These are phyloP conservation scores for Dalbergia cultrata DNA, from an alignment of 306 rosid genomes.

Conservation along the genomic window DNA sequence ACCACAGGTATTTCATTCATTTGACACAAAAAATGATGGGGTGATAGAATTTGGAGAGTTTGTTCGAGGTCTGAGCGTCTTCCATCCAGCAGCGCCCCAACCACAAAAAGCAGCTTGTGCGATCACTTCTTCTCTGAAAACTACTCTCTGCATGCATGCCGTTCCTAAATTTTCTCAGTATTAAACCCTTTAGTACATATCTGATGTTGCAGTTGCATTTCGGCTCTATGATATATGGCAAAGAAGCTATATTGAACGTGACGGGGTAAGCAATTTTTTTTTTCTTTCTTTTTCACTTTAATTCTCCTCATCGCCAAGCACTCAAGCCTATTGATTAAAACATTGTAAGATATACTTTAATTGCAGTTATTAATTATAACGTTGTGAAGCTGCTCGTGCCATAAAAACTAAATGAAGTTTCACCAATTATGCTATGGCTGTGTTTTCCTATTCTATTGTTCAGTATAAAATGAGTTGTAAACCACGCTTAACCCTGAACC, in stretches of 20 bases:
- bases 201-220: slow-evolving; percentile 64
- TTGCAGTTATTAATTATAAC: too few relatives aligned
- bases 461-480: too few relatives aligned
- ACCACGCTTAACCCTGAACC: too few relatives aligned
- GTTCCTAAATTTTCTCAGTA: neutral
- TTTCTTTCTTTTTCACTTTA: neutral
- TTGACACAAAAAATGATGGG: slow-evolving; percentile 62
- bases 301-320: neutral
- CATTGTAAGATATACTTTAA: too few relatives aligned
- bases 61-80: slow-evolving; percentile 62
- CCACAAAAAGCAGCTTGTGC: slow-evolving; percentile 59
- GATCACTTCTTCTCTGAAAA: slow-evolving; percentile 15
- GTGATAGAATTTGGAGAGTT: slow-evolving; percentile 69
- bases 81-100: slow-evolving; percentile 68
- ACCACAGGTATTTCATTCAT: slow-evolving; percentile 59
- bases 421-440: too few relatives aligned
- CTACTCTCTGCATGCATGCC: neutral
- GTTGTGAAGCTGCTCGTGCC: neutral
- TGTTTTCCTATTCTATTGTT: too few relatives aligned
- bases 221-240: slow-evolving; percentile 60
- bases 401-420: too few relatives aligned
- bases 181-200: slow-evolving; percentile 9
- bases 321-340: too few relatives aligned
- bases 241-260: slow-evolving; percentile 62
- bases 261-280: slow-evolving; percentile 52